Evolutionary conservation across 139 green algal species (phyloP), one percentile per base, ranked within the genome.

Genomic region (Haematococcus sp.): DNA sequence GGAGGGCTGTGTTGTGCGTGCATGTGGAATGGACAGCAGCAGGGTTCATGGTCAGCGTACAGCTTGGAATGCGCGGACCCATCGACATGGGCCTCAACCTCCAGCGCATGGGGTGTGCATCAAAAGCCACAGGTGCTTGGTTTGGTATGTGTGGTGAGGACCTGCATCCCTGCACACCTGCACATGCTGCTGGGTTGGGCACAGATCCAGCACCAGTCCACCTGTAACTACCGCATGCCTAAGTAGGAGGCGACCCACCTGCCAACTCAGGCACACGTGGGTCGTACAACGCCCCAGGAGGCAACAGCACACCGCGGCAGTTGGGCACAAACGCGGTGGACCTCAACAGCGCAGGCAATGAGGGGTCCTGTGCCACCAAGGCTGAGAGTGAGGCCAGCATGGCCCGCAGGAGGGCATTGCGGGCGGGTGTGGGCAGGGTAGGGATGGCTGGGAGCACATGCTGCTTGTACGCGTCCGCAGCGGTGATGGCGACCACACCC

Each of bases 211-310:
- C n/a, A n/a, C n/a, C n/a, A n/a, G n/a, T n/a, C n/a, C n/a, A n/a
- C n/a, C n/a, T n/a, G n/a, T n/a, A n/a, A n/a, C n/a, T n/a, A n/a
- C n/a, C n/a, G n/a, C n/a, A n/a, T n/a, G n/a, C n/a, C n/a, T n/a
- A n/a, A n/a, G n/a, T n/a, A n/a, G n/a, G n/a, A n/a, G n/a, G n/a
- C n/a, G n/a, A n/a, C n/a, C 11, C 40, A 49, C 40, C 40, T 49
- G 73, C 67, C 16, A 95, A 77, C 69, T 95, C 91, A 5, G 75
- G 76, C 20, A 75, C 71, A 1, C 89, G 74, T 1, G 88, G 87
- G 71, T 95, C 90, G 70, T 95, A 93, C 65, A 95, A 78, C 13
- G 80, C 51, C 0, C 19, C 2, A 0, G 86, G 87, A 0, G 17
- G 23, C 60, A 70, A 71, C 67, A 88, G 73, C 13, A 68, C 52